Evolutionary conservation across 1,284 basidiomycete species (phyloP).

Genomic region (Cryptococcus sp.): DNA sequence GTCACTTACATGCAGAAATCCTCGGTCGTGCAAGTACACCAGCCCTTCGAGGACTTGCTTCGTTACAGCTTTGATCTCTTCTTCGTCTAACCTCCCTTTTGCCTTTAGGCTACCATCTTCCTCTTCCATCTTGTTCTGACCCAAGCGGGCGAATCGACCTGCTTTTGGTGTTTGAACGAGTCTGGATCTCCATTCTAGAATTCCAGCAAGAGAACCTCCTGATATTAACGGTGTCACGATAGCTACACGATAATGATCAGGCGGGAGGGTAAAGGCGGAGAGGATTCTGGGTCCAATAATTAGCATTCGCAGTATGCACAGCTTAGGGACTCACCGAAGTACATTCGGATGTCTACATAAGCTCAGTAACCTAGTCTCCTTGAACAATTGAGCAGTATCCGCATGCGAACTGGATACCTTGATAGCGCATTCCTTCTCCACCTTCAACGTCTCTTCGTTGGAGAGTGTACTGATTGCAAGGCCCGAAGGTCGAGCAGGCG

Average conservation of each 20-base stretch:
- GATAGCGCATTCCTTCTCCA: conserved; percentile 28
- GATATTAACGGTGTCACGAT: conserved; percentile 38
- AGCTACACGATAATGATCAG: conserved; percentile 34
- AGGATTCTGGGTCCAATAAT: conserved; percentile 23
- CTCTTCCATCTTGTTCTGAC: not conserved
- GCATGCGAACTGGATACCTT: conserved; percentile 36
- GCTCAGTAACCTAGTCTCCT: conserved; percentile 30
- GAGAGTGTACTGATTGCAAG: not conserved
- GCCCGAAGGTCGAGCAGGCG: not conserved
- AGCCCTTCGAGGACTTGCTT: conserved; percentile 84
- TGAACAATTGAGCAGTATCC: conserved; percentile 28
- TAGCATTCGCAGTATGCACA: not conserved
- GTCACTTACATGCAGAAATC: conserved; percentile 67
- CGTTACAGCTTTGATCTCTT: conserved; percentile 48
- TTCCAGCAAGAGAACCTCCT: conserved; percentile 37
- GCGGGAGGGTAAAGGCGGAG: conserved; percentile 39
- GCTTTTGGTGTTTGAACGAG: not conserved
- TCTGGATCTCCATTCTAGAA: conserved; percentile 33
- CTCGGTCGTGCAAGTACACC: conserved; percentile 78
- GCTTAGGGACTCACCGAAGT: conserved; percentile 21
- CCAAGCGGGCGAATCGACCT: not conserved
- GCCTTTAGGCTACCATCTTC: not conserved
- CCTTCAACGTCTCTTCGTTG: conserved; percentile 4
- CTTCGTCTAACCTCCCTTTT: conserved; percentile 27
- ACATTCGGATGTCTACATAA: conserved; percentile 41